These are phyloP conservation scores for Phyllosticta citriasiana DNA, from an alignment of 2,329 filamentous ascomycete species.

Conservation along the genomic window DNA sequence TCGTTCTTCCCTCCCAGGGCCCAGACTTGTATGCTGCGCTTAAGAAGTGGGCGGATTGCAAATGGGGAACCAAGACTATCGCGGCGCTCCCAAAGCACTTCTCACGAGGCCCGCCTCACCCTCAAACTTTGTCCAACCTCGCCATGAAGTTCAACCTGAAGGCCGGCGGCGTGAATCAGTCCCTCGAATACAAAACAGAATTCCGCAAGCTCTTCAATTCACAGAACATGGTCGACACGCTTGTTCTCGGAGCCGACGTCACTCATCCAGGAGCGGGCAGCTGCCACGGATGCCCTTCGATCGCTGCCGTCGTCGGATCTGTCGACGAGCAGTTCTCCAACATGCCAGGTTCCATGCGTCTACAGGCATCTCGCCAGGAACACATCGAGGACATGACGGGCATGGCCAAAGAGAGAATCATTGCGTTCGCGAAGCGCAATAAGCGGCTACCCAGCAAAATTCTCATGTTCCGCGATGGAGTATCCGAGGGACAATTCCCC, in stretches of 20 bases:
- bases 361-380: constrained; percentile 16
- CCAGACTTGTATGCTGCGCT: neutral
- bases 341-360: constrained; percentile 28
- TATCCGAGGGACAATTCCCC: constrained; percentile 15
- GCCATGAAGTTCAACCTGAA: constrained; percentile 3
- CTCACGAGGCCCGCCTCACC: neutral
- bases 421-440: neutral
- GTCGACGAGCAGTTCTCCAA: constrained; percentile 21
- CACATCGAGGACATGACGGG: constrained; percentile 16
- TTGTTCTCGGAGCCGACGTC: constrained; percentile 35
- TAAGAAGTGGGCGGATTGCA: neutral
- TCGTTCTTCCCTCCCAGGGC: neutral
- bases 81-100: neutral
- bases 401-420: constrained; percentile 14
- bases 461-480: constrained; percentile 21
- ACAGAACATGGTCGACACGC: constrained; percentile 15
- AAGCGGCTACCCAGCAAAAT: constrained; percentile 14
- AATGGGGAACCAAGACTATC: neutral
- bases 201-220: neutral
- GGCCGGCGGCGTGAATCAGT: neutral
- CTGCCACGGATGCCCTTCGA: constrained; percentile 22
- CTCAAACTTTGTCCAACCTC: constrained; percentile 1
- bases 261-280: constrained; percentile 26
- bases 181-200: neutral
- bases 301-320: constrained; percentile 34